Evolutionary conservation across 228 moss, liverwort and hornwort species (phyloP), one percentile per base, ranked within the genome.

Genomic region (Sphagnum fallax): DNA sequence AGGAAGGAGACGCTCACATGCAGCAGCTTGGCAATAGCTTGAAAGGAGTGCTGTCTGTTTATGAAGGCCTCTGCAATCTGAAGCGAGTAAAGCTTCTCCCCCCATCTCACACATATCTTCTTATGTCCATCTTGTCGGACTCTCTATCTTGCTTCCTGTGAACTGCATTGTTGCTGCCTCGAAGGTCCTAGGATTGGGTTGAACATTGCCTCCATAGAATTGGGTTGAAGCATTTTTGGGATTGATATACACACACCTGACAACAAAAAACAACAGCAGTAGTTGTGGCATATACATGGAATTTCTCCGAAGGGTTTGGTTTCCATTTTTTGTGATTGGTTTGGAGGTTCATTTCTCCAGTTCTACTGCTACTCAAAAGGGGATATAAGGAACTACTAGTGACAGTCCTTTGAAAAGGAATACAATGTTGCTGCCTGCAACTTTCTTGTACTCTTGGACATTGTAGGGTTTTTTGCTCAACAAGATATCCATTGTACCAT

Each of bases 11-110:
- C 49, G 71, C 62, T 68, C 72, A 87, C 70, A 73, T 72, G 53
- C 70, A 77, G 57, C 72, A 84, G 32, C 78, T 84, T 69, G 68
- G 77, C 8, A 71, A 64, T 66, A 80, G 49, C 53, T 74, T 88
- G 32, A 77, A 79, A 47, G 81, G 68, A 16, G 82, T 76, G 61
- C 82, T 88, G 51, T 59, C 65, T 55, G 72, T 76, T 60, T 84
- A 84, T 57, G 84, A 88, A 69, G 74, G 68, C 48, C 70, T 80
- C 1, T 88, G 88, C 72, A 59, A 63, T 70, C 48, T 84, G 53
- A 84, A 84, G 71, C 73, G 82, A 61, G 87, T 87, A 67, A 51
- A 61, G 10, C 13, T 57, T 47, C 10, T 49, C 48, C 13, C 48
- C 10, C 65, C 14, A 8, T 65, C 55, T 55, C 12, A 8, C 55